Evolutionary conservation across 495 filamentous ascomycete species (phyloP).

Genomic region (Aspergillus heteromorphus): DNA sequence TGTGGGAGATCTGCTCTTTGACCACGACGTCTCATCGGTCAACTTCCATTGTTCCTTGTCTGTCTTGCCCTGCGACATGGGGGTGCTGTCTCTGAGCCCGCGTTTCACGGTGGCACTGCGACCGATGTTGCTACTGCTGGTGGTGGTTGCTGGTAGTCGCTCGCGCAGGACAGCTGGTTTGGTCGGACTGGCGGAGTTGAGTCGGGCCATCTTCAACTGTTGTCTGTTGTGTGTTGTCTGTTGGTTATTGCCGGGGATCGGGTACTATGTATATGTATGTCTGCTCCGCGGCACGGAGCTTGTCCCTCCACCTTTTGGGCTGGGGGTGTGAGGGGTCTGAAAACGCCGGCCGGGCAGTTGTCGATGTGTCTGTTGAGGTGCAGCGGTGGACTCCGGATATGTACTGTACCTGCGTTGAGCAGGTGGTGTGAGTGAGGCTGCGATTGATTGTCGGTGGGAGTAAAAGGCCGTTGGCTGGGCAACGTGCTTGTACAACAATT

Average conservation of each 20-base stretch:
- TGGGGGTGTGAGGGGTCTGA: background rate
- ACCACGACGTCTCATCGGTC: background rate
- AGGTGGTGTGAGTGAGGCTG: background rate
- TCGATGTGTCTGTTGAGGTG: background rate
- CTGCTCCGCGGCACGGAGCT: no score
- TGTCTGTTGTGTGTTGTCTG: no score
- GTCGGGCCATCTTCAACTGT: conserved; percentile 23
- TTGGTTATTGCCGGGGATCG: no score
- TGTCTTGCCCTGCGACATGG: conserved; percentile 2
- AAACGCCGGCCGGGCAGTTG: background rate
- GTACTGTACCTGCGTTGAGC: background rate
- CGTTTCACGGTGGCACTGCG: background rate
- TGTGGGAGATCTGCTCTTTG: background rate
- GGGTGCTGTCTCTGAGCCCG: conserved; percentile 1
- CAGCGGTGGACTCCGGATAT: background rate
- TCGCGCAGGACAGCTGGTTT: conserved; percentile 2
- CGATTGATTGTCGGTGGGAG: conserved; percentile 1
- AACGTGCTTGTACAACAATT: background rate
- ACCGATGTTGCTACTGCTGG: background rate
- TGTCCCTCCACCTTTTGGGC: background rate
- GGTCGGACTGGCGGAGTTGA: conserved; percentile 14
- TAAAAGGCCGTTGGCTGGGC: background rate
- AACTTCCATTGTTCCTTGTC: conserved; percentile 7
- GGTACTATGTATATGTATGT: no score
- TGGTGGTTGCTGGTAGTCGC: background rate